These are phyloP conservation scores for Aspergillus bertholletiae DNA, from an alignment of 495 filamentous ascomycete genomes.

Conservation along the genomic window DNA sequence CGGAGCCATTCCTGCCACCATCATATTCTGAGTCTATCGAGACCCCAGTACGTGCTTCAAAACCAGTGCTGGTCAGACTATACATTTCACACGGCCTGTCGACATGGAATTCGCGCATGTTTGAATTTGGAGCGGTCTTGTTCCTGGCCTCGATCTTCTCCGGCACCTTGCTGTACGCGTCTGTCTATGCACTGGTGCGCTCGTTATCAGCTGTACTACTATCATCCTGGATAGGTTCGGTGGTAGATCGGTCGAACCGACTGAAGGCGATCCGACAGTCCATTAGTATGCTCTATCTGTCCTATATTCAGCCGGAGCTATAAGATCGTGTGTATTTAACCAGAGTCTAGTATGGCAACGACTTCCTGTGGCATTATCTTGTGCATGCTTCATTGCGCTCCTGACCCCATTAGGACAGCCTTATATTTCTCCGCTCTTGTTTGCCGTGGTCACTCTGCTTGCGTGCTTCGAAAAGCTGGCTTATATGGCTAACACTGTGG, in stretches of 20 bases:
- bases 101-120: constrained; percentile 67
- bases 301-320: too few relatives aligned
- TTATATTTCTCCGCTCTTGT: constrained; percentile 28
- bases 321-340: too few relatives aligned
- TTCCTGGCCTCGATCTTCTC: constrained; percentile 59
- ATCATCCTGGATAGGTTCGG: constrained; percentile 44
- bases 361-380: constrained; percentile 35
- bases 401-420: constrained; percentile 3
- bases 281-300: constrained; percentile 33
- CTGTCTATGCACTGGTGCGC: constrained; percentile 36
- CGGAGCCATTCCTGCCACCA: neutral
- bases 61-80: neutral
- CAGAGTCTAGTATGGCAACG: constrained; percentile 32
- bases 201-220: constrained; percentile 25
- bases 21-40: neutral
- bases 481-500: constrained; percentile 53
- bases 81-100: constrained; percentile 64
- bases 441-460: constrained; percentile 42
- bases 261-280: constrained; percentile 46
- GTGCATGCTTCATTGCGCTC: constrained; percentile 27
- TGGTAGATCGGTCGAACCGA: constrained; percentile 43
- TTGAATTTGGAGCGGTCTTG: constrained; percentile 62
- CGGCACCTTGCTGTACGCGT: constrained; percentile 46
- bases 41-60: neutral
- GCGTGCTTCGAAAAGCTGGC: constrained; percentile 57